Percentiles rank a stretch among this genome's conserved stretches.
phyloP scores from a whole-genome alignment of 306 rosid genomes.

The Hylodesmum podocarpum region DNA sequence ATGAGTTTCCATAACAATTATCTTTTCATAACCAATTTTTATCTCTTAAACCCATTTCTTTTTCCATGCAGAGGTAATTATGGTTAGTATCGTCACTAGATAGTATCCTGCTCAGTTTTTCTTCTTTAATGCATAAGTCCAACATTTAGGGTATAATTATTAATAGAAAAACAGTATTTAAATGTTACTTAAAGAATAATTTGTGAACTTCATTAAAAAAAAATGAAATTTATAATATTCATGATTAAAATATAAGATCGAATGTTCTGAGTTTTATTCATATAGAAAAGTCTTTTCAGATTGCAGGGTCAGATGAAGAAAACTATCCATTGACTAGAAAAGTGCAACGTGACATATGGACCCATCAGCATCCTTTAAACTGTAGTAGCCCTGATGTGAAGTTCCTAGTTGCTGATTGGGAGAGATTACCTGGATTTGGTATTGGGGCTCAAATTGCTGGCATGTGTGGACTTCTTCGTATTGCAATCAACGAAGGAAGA shows the following conservation, averaged over 20 bases:
- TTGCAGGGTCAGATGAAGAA: constrained; percentile 90
- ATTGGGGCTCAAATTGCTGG: constrained; percentile 91
- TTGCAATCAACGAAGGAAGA: constrained; percentile 84
- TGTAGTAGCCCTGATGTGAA: constrained; percentile 58
- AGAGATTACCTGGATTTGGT: constrained; percentile 84
- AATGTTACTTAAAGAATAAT: not conserved
- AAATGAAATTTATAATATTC: not conserved
- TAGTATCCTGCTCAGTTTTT: not conserved
- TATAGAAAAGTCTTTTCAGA: constrained; percentile 38
- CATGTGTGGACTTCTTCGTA: constrained; percentile 86
- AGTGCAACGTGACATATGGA: constrained; percentile 88
- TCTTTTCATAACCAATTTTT: not conserved
- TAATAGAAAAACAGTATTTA: not conserved
- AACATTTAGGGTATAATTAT: not conserved
- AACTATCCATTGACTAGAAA: constrained; percentile 85
- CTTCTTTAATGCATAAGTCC: not conserved
- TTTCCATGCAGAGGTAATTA: not conserved
- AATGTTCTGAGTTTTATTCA: not conserved
- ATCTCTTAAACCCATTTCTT: not conserved
- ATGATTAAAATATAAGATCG: not conserved
- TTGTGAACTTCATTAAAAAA: not conserved
- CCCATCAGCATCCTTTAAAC: constrained; percentile 86
- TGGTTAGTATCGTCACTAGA: not conserved
- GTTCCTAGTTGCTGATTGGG: constrained; percentile 94
- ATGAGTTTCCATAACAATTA: not conserved